Percentiles rank a stretch among this genome's conserved stretches.
Evolutionary conservation across 176 grass and related monocot species (phyloP).

Genomic region (Aechmea fasciata): DNA sequence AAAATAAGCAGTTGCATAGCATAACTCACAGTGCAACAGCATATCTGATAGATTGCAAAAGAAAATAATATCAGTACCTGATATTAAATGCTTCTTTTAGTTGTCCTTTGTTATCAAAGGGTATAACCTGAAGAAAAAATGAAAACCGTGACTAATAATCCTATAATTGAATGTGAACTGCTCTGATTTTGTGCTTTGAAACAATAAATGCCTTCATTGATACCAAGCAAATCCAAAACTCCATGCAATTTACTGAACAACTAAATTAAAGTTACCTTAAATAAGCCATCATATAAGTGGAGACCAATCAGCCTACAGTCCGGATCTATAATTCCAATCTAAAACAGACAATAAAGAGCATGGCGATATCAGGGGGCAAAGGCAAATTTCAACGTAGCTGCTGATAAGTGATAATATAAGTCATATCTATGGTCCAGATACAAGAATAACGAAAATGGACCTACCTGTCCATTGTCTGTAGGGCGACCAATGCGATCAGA

Average conservation of each 20-base stretch:
- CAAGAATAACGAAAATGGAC: slow-evolving; percentile 1
- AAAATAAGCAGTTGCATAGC: no score
- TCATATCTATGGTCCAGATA: slow-evolving; percentile 1
- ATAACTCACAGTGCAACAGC: no score
- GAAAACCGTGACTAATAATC: slow-evolving; percentile 4
- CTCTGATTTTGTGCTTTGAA: no score
- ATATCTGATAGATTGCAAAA: background rate
- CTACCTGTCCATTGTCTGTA: slow-evolving; percentile 94
- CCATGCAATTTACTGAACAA: background rate
- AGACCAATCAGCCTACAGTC: slow-evolving; percentile 93
- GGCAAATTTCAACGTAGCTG: no score
- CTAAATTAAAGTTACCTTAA: slow-evolving; percentile 48
- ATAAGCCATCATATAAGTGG: slow-evolving; percentile 91
- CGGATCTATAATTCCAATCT: slow-evolving; percentile 96
- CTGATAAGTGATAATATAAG: background rate
- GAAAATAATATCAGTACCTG: slow-evolving; percentile 39
- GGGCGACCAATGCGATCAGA: slow-evolving; percentile 97
- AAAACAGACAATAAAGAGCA: slow-evolving; percentile 11
- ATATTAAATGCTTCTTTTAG: slow-evolving; percentile 99
- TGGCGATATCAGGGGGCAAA: background rate
- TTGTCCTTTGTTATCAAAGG: slow-evolving; percentile 98
- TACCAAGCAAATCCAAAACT: background rate
- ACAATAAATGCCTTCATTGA: no score
- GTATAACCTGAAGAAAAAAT: slow-evolving; percentile 69
- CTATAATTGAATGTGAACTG: background rate